These are phyloP conservation scores for Prinsepia uniflora DNA, from an alignment of 306 rosid species.

Conservation along the genomic window DNA sequence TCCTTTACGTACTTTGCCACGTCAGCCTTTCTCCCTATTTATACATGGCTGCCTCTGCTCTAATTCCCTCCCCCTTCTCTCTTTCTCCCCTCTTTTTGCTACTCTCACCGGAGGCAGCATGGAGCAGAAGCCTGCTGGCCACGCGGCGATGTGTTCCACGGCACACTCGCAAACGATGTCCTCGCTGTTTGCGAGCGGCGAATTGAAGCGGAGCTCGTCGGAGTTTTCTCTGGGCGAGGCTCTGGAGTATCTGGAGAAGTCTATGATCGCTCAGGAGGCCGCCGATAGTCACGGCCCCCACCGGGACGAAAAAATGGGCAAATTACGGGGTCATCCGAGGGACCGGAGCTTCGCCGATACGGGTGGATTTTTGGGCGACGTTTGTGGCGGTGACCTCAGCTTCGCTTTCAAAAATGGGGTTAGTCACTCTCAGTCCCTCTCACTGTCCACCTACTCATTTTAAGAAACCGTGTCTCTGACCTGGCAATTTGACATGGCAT, in stretches of 20 bases:
- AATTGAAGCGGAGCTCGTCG: conserved; percentile 40
- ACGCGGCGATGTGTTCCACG: conserved; percentile 5
- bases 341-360: conserved; percentile 19
- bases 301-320: conserved; percentile 31
- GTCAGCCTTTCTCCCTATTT: conserved; percentile 25
- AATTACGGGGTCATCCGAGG: conserved; percentile 16
- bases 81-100: conserved; percentile 7
- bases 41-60: conserved; percentile 25
- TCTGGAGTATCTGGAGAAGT: not conserved
- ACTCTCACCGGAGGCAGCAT: conserved; percentile 25
- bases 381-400: conserved; percentile 26
- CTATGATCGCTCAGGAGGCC: conserved; percentile 9
- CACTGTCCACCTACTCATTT: not conserved
- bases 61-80: conserved; percentile 10
- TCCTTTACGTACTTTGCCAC: conserved; percentile 1
- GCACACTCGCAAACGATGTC: conserved; percentile 21
- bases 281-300: not conserved
- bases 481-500: not conserved
- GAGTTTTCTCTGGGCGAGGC: conserved; percentile 45
- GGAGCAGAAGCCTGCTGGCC: conserved; percentile 29
- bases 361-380: conserved; percentile 30
- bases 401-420: conserved; percentile 49
- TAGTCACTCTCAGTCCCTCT: conserved; percentile 16
- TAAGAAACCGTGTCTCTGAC: not conserved
- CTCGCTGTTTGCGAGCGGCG: conserved; percentile 11